Conservation (phyloP, 257 asterid species). For the Eucommia ulmoides region DNA sequence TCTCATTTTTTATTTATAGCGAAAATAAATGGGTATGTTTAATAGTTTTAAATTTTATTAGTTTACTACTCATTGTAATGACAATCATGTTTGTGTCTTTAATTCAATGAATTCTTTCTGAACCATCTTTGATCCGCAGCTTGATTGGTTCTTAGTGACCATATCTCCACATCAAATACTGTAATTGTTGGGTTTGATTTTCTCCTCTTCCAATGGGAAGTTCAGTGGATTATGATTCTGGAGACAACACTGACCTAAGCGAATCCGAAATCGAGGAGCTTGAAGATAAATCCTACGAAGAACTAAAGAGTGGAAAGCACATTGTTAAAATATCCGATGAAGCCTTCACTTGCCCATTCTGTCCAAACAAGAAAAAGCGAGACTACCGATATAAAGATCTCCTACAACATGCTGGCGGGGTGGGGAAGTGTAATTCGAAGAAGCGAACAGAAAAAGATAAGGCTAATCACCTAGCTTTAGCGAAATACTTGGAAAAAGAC, state of each 20-base stretch:
- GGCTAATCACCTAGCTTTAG: conserved; percentile 62
- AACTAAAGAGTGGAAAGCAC: conserved; percentile 45
- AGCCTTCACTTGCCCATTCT: conserved; percentile 60
- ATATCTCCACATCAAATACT: no score
- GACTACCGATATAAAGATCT: conserved; percentile 43
- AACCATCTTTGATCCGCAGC: no score
- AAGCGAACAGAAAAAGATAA: conserved; percentile 48
- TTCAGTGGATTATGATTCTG: conserved; percentile 19
- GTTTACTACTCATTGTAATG: no score
- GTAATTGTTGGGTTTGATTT: no score
- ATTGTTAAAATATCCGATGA: conserved; percentile 37
- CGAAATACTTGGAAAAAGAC: conserved; percentile 49
- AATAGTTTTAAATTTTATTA: no score
- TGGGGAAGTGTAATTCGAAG: conserved; percentile 38
- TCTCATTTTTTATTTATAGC: no score
- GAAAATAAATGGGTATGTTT: no score
- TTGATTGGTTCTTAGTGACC: no score
- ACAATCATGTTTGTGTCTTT: no score
- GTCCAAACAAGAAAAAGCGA: conserved; percentile 51
- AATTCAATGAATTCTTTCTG: no score
- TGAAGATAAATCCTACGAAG: conserved; percentile 22
- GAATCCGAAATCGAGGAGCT: conserved; percentile 25
- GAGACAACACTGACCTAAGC: conserved; percentile 22
- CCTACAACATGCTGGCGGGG: conserved; percentile 54
- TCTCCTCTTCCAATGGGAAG: no score